Conservation (phyloP, 192 early-diverging fungal genomes). For the Lobulomyces angularis region DNA sequence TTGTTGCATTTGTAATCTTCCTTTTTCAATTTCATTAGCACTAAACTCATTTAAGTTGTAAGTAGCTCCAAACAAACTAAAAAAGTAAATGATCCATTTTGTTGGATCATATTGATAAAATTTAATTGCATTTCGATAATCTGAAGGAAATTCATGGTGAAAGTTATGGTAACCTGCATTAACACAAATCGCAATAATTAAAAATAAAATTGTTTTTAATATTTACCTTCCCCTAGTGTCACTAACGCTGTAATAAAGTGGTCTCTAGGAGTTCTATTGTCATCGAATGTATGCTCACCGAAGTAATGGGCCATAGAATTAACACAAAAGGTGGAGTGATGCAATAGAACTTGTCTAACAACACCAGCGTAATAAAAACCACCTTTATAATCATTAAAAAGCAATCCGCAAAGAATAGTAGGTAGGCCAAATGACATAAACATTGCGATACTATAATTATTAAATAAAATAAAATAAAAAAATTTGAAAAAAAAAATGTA, state of each 20-base stretch:
- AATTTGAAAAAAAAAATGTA: not conserved
- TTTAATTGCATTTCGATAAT: constrained; percentile 71
- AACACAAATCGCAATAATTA: no score
- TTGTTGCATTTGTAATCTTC: constrained; percentile 64
- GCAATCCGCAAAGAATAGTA: constrained; percentile 69
- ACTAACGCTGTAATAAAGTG: constrained; percentile 69
- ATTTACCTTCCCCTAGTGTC: constrained; percentile 71
- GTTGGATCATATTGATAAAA: constrained; percentile 73
- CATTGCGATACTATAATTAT: constrained; percentile 34
- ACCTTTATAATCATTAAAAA: constrained; percentile 72
- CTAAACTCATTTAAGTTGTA: constrained; percentile 66
- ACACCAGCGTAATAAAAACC: constrained; percentile 69
- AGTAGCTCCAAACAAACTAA: constrained; percentile 47
- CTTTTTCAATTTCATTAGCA: constrained; percentile 68
- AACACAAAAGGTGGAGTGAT: constrained; percentile 81
- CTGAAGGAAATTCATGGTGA: constrained; percentile 76
- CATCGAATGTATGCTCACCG: constrained; percentile 65
- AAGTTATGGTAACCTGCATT: no score
- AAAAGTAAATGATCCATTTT: constrained; percentile 64
- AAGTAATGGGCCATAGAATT: constrained; percentile 72
- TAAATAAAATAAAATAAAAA: not conserved
- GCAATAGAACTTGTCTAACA: constrained; percentile 60
- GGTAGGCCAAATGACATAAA: constrained; percentile 69
- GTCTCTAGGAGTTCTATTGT: constrained; percentile 68
- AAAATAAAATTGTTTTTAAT: constrained; percentile 60